Percentiles rank a stretch among this genome's conserved stretches.
phyloP scores from a whole-genome alignment of 306 rosid genomes.

The Lathyrus sativus region DNA sequence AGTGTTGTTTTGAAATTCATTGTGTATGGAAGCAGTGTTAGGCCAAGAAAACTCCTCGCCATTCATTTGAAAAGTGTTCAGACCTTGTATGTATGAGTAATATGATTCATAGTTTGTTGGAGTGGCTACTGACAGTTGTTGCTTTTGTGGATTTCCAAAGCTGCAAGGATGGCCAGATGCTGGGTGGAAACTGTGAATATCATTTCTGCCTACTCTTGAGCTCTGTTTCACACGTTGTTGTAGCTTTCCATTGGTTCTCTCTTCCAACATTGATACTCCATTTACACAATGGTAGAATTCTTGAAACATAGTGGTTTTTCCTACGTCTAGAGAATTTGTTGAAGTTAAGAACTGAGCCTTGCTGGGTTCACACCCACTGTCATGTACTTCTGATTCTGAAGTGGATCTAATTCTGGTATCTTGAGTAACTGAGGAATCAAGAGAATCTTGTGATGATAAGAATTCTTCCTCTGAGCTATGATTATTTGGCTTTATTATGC shows the following conservation, averaged over 20 bases:
- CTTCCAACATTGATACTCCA: constrained; percentile 47
- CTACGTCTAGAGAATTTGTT: constrained; percentile 43
- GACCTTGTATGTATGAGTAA: constrained; percentile 42
- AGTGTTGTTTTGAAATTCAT: constrained; percentile 42
- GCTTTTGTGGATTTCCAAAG: constrained; percentile 45
- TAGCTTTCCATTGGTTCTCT: constrained; percentile 44
- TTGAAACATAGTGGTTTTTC: constrained; percentile 47
- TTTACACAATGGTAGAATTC: constrained; percentile 58
- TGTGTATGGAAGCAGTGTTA: constrained; percentile 44
- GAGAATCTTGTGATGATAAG: constrained; percentile 77
- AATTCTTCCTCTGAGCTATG: constrained; percentile 64
- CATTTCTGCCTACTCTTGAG: constrained; percentile 39
- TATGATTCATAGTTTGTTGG: constrained; percentile 43
- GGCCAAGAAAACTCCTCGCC: constrained; percentile 59
- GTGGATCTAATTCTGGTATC: constrained; percentile 56
- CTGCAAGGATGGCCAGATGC: constrained; percentile 46
- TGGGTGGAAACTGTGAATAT: constrained; percentile 44
- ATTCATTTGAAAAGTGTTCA: constrained; percentile 48
- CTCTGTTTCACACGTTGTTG: constrained; percentile 44
- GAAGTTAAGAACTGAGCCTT: constrained; percentile 42
- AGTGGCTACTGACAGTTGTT: constrained; percentile 47
- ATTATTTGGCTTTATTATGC: constrained; percentile 40
- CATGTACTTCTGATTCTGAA: constrained; percentile 66
- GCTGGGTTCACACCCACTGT: constrained; percentile 41
- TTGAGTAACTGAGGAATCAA: constrained; percentile 71